phyloP scores from a whole-genome alignment of 805 yeast genomes.

The Tetrapisispora taiwanensis region DNA sequence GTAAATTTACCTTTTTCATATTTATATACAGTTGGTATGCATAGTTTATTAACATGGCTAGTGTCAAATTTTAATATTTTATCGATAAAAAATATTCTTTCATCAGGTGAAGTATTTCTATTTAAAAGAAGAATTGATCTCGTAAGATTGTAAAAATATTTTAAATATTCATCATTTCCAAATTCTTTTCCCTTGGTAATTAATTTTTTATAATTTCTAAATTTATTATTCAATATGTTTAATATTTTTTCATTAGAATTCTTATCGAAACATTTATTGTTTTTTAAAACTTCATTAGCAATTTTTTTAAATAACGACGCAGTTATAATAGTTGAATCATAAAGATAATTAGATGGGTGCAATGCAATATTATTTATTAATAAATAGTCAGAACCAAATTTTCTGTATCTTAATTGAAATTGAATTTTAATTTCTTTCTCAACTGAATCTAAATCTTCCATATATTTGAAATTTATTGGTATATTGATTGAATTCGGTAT shows the following conservation, averaged over 20 bases:
- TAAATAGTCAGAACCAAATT: not conserved
- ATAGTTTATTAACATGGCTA: not conserved
- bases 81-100: conserved; percentile 9
- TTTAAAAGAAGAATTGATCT: conserved; percentile 10
- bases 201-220: not conserved
- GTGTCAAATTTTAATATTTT: conserved; percentile 4
- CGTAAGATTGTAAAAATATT: conserved; percentile 8
- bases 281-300: not conserved
- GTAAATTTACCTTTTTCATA: not conserved
- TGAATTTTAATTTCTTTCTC: too few relatives aligned
- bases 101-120: conserved; percentile 17
- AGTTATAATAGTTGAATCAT: too few relatives aligned
- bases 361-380: not conserved
- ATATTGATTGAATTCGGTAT: not conserved
- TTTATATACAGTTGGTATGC: not conserved
- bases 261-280: not conserved
- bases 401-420: not conserved
- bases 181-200: too few relatives aligned
- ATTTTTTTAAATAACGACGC: not conserved
- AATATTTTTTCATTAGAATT: too few relatives aligned
- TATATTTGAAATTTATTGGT: too few relatives aligned
- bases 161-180: not conserved
- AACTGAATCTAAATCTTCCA: too few relatives aligned
- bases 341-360: too few relatives aligned
- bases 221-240: not conserved